Evolutionary conservation across 495 filamentous ascomycete genomes (phyloP), one percentile per base, ranked within the genome.

Genomic region (Hamigera avellanea): DNA sequence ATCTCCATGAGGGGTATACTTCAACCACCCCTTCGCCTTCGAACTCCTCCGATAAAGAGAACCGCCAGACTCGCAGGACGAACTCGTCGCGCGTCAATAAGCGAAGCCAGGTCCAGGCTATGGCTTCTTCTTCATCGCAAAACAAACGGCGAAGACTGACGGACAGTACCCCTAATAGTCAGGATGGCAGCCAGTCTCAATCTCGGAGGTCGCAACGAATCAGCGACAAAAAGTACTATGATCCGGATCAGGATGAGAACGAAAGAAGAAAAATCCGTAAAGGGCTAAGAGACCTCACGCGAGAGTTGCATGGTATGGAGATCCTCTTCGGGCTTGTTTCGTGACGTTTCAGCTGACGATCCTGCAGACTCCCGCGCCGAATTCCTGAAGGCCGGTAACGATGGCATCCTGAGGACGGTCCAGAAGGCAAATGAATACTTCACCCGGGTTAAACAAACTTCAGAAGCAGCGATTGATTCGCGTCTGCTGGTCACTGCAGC

Each of bases 391-490:
- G 60, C 68, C 0, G 69, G 71, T 18, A 80, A 77, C 7, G 57
- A 61, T 35, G 78, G 78, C 14, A 55, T 95, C 5, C 45, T 69
- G 26, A 59, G 74, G 9, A 81, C 75, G 2, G 44, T 95, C 4
- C 38, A 68, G 5, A 65, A 71, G 41, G 76, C 81, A 2, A 80
- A 95, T 49, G 43, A 63, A 2, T 54, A 78, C 8, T 81, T 78
- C 48, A 55, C 55, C 18, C 62, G 74, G 23, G 86, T 96, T 33
- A 91, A 84, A 44, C 88, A 95, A 50, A 93, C 91, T 1, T 73
- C 74, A n/a, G 93, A 99, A 53, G 91, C 91, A 1, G 86, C 80
- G 2, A 78, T 94, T 39, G 91, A 99, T 49, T 83, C 89, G 0
- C 78, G 84, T 28, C 66, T 91, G 26, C 66, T 96, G 8, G 83